Conservation (phyloP, 2,329 filamentous ascomycete species). For the Alternaria sp. region DNA sequence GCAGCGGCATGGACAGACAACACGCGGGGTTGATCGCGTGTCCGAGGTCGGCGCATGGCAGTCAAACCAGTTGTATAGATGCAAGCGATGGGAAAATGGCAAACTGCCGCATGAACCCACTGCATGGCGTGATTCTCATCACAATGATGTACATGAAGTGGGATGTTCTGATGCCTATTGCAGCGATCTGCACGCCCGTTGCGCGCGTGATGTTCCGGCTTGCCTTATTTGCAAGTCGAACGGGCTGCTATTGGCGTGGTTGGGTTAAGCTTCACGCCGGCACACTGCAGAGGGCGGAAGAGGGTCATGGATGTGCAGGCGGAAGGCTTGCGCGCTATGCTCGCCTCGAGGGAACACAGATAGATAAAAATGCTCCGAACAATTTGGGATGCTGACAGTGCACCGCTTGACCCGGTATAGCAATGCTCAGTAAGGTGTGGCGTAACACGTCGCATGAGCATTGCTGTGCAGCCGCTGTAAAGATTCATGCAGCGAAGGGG, state of each 20-base stretch:
- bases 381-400: background rate
- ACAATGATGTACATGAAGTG: slow-evolving; percentile 19
- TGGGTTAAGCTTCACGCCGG: slow-evolving; percentile 38
- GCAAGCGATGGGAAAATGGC: background rate
- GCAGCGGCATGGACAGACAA: background rate
- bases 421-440: background rate
- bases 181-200: slow-evolving; percentile 45
- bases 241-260: slow-evolving; percentile 31
- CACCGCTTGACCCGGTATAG: background rate
- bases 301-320: slow-evolving; percentile 26
- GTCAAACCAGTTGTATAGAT: background rate
- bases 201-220: slow-evolving; percentile 41
- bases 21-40: slow-evolving; percentile 10
- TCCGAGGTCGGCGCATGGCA: background rate
- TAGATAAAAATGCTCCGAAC: slow-evolving; percentile 21
- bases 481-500: background rate
- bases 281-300: slow-evolving; percentile 22
- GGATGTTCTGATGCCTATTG: slow-evolving; percentile 13
- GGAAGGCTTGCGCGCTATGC: slow-evolving; percentile 26
- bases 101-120: background rate
- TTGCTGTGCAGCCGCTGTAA: background rate
- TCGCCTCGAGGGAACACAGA: slow-evolving; percentile 7
- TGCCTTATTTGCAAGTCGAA: slow-evolving; percentile 31
- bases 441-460: background rate
- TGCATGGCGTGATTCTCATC: slow-evolving; percentile 24